A percentile compares a stretch with the other conserved stretches of the same genome.
phyloP scores from a whole-genome alignment of 2,329 filamentous ascomycete species.

The Rugonectria rugulosa region DNA sequence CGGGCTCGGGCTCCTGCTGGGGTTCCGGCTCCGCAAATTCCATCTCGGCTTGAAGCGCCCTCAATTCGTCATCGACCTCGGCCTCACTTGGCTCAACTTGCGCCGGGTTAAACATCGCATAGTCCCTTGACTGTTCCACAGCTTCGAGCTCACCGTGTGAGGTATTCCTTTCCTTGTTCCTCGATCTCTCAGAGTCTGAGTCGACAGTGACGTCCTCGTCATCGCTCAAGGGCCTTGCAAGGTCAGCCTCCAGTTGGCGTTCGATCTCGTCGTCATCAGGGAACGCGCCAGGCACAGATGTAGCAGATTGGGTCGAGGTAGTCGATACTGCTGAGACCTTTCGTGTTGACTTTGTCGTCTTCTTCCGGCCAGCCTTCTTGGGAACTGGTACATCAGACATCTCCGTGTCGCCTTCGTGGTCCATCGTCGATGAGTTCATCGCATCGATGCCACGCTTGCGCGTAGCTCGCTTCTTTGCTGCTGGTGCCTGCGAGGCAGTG shows the following conservation, averaged over 20 bases:
- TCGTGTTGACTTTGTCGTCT: conserved; percentile 47
- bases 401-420: conserved; percentile 49
- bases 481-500: conserved; percentile 55
- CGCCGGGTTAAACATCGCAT: conserved; percentile 61
- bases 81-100: conserved; percentile 55
- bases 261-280: conserved; percentile 72
- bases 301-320: conserved; percentile 56
- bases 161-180: conserved; percentile 39
- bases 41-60: conserved; percentile 59
- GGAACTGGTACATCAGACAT: conserved; percentile 48
- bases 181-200: conserved; percentile 53
- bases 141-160: conserved; percentile 37
- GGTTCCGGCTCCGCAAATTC: conserved; percentile 43
- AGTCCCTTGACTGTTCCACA: conserved; percentile 47
- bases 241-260: conserved; percentile 69
- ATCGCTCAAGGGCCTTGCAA: conserved; percentile 64
- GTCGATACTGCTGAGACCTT: conserved; percentile 59
- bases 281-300: conserved; percentile 49
- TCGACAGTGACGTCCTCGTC: conserved; percentile 58
- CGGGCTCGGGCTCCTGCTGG: conserved; percentile 7
- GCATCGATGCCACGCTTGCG: conserved; percentile 58
- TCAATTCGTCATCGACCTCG: conserved; percentile 59
- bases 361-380: conserved; percentile 44
- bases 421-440: conserved; percentile 48
- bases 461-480: conserved; percentile 66